Conservation (phyloP, 345 rosid genomes). For the Turnera subulata region DNA sequence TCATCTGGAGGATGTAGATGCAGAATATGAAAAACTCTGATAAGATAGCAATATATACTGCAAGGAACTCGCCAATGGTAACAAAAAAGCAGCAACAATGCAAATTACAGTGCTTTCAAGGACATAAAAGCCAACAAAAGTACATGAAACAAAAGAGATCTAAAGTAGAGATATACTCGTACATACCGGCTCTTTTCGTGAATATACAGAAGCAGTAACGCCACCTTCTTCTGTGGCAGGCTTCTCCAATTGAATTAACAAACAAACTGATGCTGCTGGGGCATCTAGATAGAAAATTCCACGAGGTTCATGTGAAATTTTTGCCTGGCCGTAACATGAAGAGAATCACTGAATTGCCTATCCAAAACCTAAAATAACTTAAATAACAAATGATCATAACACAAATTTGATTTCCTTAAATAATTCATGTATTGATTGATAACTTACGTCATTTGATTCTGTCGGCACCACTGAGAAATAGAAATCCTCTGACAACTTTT, state of each 20-base stretch:
- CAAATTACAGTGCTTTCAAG: not conserved
- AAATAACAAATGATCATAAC: not conserved
- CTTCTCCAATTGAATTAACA: slow-evolving; percentile 88
- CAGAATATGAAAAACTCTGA: not conserved
- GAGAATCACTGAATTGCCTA: slow-evolving; percentile 8
- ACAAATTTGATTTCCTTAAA: not conserved
- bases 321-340: slow-evolving; percentile 44
- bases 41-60: not conserved
- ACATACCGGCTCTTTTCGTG: slow-evolving; percentile 98
- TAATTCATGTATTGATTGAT: slow-evolving; percentile 1
- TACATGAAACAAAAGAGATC: slow-evolving; percentile 3
- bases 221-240: slow-evolving; percentile 95
- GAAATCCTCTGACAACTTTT: slow-evolving; percentile 88
- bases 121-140: not conserved
- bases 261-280: slow-evolving; percentile 82
- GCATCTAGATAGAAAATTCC: slow-evolving; percentile 93
- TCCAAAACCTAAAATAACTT: not conserved
- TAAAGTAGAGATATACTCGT: not conserved
- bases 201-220: slow-evolving; percentile 86
- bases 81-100: slow-evolving; percentile 11
- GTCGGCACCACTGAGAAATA: slow-evolving; percentile 67
- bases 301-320: slow-evolving; percentile 53
- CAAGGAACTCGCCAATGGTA: not conserved
- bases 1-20: no score
- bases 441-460: slow-evolving; percentile 81